Conservation (phyloP, 805 yeast species). For the Teunomyces barrocoloradensis region DNA sequence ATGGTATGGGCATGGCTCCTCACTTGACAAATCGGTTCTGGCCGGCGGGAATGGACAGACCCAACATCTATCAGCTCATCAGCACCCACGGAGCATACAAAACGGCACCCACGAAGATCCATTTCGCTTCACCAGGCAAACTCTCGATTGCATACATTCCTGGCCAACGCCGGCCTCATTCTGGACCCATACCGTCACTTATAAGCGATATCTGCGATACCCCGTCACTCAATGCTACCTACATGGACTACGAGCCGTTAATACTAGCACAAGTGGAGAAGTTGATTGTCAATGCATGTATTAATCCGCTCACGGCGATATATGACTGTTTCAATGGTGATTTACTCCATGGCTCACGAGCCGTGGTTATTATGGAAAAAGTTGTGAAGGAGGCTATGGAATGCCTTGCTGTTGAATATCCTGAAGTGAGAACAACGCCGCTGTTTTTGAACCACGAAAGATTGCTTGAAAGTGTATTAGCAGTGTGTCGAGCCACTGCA, state of each 20-base stretch:
- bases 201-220: conserved; percentile 13
- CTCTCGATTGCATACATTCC: conserved; percentile 61
- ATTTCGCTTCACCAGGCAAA: conserved; percentile 73
- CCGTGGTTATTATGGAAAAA: conserved; percentile 31
- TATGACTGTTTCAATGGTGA: conserved; percentile 79
- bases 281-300: conserved; percentile 74
- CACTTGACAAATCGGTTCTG: conserved; percentile 51
- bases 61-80: conserved; percentile 69
- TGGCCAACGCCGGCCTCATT: conserved; percentile 8
- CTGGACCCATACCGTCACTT: neutral
- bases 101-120: conserved; percentile 24
- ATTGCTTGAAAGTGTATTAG: conserved; percentile 31
- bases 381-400: conserved; percentile 47
- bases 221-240: conserved; percentile 22
- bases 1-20: conserved; percentile 76
- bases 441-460: conserved; percentile 31
- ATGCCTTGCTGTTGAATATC: conserved; percentile 36
- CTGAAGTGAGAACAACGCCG: conserved; percentile 20
- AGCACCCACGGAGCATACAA: conserved; percentile 82
- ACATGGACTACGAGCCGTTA: conserved; percentile 41
- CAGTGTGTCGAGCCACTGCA: conserved; percentile 38
- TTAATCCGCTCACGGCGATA: conserved; percentile 80
- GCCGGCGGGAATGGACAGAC: conserved; percentile 46
- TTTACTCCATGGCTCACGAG: conserved; percentile 42
- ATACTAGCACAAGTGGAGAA: conserved; percentile 66